phyloP scores from a whole-genome alignment of 1,139 yeast species.

The Blastobotrys buckinghamii region DNA sequence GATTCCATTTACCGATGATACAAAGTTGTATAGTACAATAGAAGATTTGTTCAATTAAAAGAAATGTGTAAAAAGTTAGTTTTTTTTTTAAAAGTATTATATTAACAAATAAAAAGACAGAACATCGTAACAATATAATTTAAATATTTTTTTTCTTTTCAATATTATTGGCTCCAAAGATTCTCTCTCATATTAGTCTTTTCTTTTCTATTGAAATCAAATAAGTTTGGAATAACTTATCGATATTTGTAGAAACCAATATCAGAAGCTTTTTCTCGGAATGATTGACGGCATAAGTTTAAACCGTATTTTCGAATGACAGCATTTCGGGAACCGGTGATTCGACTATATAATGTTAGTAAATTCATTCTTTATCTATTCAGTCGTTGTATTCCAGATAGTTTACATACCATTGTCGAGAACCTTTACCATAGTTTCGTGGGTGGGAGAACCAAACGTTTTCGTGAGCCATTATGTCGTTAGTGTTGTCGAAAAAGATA shows the following conservation, averaged over 20 bases:
- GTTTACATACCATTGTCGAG: constrained; percentile 74
- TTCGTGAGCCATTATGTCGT: constrained; percentile 93
- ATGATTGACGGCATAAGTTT: constrained; percentile 99
- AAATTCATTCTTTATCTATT: neutral
- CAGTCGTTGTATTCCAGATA: neutral
- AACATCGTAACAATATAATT: neutral
- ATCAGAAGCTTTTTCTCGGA: constrained; percentile 99
- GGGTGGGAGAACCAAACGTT: constrained; percentile 99
- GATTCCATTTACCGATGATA: constrained; percentile 1
- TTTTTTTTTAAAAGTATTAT: constrained; percentile 5
- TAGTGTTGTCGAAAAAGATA: neutral
- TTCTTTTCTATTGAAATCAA: too few relatives aligned
- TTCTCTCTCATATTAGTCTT: neutral
- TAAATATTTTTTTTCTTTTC: too few relatives aligned
- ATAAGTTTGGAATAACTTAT: constrained; percentile 50
- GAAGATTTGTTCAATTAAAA: constrained; percentile 7
- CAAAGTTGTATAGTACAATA: constrained; percentile 1
- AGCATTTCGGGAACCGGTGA: constrained; percentile 98
- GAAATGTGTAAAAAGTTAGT: neutral
- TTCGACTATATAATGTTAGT: constrained; percentile 48
- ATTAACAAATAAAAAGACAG: neutral
- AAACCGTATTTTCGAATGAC: constrained; percentile 99
- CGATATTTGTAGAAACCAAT: constrained; percentile 99
- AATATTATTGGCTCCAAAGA: neutral
- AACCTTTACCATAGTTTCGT: constrained; percentile 99